These are phyloP conservation scores for Fomitiporia mediterranea DNA, from an alignment of 1,284 basidiomycete species.

Conservation along the genomic window DNA sequence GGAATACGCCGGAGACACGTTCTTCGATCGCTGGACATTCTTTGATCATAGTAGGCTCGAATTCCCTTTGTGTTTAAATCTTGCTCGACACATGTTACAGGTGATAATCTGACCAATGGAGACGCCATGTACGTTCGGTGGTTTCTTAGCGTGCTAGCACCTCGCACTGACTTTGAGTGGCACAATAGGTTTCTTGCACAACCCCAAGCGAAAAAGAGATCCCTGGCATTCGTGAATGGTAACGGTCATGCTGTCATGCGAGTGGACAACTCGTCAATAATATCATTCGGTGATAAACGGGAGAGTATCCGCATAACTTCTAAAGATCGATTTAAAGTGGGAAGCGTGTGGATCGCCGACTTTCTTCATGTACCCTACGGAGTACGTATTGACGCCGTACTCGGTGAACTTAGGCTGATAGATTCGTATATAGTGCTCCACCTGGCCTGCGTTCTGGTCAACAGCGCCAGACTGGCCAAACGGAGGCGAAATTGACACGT, in stretches of 20 bases:
- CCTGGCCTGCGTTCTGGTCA: constrained; percentile 71
- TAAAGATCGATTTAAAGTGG: constrained; percentile 52
- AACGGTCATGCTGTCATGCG: constrained; percentile 63
- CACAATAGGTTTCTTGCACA: constrained; percentile 51
- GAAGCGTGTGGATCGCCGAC: constrained; percentile 64
- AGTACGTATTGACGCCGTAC: constrained; percentile 27
- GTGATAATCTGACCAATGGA: constrained; percentile 68
- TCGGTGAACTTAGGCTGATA: background rate
- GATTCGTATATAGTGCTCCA: constrained; percentile 48
- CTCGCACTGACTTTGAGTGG: background rate
- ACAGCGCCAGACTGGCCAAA: constrained; percentile 57
- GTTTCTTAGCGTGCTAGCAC: background rate
- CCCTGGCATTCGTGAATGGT: constrained; percentile 61
- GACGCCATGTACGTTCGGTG: constrained; percentile 46
- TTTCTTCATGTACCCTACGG: constrained; percentile 68
- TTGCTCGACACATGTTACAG: constrained; percentile 30
- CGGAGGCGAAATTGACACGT: constrained; percentile 73
- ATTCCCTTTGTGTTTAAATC: background rate
- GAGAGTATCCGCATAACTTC: constrained; percentile 64
- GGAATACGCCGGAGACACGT: constrained; percentile 46
- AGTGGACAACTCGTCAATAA: constrained; percentile 61
- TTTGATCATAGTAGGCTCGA: constrained; percentile 42
- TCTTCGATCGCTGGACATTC: constrained; percentile 55
- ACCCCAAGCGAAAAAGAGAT: constrained; percentile 40
- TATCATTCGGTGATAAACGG: constrained; percentile 59